phyloP scores from a whole-genome alignment of 306 rosid genomes.

The Vicia sativa region DNA sequence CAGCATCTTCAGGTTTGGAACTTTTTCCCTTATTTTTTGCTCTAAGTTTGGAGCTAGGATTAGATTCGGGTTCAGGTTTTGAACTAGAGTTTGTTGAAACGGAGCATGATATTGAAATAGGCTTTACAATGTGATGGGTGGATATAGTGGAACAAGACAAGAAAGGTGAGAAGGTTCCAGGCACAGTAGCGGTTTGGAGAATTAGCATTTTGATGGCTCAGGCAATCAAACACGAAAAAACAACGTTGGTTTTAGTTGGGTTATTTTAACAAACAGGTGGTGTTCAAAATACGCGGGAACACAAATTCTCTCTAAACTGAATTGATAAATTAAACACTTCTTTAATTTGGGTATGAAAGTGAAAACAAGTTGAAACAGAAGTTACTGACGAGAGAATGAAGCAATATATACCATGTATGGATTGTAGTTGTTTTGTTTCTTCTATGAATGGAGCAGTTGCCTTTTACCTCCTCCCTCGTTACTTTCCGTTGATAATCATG shows the following conservation, averaged over 20 bases:
- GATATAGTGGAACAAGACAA: slow-evolving; percentile 40
- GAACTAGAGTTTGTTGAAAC: slow-evolving; percentile 51
- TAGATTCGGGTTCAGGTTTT: slow-evolving; percentile 46
- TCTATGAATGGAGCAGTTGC: slow-evolving; percentile 1
- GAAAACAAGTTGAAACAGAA: slow-evolving; percentile 11
- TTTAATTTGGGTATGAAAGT: background rate
- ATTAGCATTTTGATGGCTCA: slow-evolving; percentile 40
- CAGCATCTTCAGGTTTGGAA: slow-evolving; percentile 27
- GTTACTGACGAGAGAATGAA: background rate
- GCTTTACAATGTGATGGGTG: slow-evolving; percentile 35
- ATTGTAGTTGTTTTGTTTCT: background rate
- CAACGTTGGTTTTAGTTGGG: background rate
- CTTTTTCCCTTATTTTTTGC: slow-evolving; percentile 37
- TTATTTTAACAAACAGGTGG: slow-evolving; percentile 40
- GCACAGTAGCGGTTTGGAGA: slow-evolving; percentile 42
- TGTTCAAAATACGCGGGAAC: slow-evolving; percentile 20
- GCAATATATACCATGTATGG: background rate
- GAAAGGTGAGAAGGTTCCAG: slow-evolving; percentile 39
- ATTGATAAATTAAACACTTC: background rate
- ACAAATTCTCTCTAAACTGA: background rate
- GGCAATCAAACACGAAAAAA: background rate
- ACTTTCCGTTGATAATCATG: background rate
- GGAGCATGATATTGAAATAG: slow-evolving; percentile 48
- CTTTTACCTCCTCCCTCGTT: slow-evolving; percentile 8
- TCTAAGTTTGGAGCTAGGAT: slow-evolving; percentile 37